Percentiles rank a stretch among this genome's conserved stretches.
These are phyloP conservation scores for Bimuria novae-zelandiae DNA, from an alignment of 2,329 filamentous ascomycete species.

Conservation along the genomic window DNA sequence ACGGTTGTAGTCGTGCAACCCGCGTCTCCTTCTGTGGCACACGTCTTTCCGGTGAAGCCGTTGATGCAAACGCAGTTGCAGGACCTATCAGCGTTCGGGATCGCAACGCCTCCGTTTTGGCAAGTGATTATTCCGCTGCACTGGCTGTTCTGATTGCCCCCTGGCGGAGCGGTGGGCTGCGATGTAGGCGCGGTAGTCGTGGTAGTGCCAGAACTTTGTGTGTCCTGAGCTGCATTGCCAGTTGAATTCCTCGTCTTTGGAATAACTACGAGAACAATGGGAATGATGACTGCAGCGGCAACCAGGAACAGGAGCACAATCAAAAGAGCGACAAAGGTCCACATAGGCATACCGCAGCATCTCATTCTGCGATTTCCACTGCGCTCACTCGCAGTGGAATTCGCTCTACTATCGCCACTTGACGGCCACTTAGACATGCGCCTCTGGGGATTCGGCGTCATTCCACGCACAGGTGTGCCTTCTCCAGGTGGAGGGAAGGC, in stretches of 20 bases:
- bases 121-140: conserved; percentile 70
- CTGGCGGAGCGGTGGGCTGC: conserved; percentile 24
- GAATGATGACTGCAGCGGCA: conserved; percentile 81
- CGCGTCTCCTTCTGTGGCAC: conserved; percentile 55
- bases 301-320: conserved; percentile 73
- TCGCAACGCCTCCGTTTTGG: conserved; percentile 78
- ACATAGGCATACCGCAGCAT: conserved; percentile 84
- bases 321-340: conserved; percentile 71
- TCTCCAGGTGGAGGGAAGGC: conserved; percentile 65
- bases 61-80: conserved; percentile 90
- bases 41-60: conserved; percentile 74
- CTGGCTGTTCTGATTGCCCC: conserved; percentile 24
- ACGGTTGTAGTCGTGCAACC: conserved; percentile 61
- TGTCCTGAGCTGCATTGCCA: conserved; percentile 23
- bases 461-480: conserved; percentile 50
- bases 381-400: conserved; percentile 26
- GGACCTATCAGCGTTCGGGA: conserved; percentile 63
- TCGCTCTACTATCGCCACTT: conserved; percentile 18
- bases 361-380: conserved; percentile 56
- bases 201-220: conserved; percentile 29
- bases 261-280: conserved; percentile 66
- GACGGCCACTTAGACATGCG: conserved; percentile 38
- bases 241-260: conserved; percentile 52
- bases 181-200: conserved; percentile 19
- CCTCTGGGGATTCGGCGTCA: conserved; percentile 20